Conservation (phyloP, 768 basidiomycete species). For the Mycena capillaripes region DNA sequence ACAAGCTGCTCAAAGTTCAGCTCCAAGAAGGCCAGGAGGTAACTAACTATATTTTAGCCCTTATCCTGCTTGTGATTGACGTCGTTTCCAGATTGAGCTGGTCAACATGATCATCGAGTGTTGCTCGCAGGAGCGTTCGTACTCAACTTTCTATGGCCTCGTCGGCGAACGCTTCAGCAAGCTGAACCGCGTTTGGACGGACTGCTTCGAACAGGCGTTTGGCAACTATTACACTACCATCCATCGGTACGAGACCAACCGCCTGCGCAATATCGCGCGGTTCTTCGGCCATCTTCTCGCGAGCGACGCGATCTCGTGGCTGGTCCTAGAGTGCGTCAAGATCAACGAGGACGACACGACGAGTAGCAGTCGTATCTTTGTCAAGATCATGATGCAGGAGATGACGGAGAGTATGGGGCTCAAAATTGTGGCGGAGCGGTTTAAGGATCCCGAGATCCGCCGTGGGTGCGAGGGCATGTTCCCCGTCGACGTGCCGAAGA, state of each 20-base stretch:
- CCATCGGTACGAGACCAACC: constrained; percentile 99
- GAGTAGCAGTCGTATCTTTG: constrained; percentile 94
- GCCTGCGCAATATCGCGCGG: constrained; percentile 95
- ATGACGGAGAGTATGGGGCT: constrained; percentile 96
- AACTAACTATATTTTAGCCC: constrained; percentile 45
- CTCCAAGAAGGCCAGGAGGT: constrained; percentile 96
- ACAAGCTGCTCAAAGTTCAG: constrained; percentile 96
- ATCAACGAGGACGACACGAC: constrained; percentile 99
- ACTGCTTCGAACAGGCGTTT: constrained; percentile 90
- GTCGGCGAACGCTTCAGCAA: constrained; percentile 97
- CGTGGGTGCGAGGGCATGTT: constrained; percentile 87
- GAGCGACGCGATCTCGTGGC: constrained; percentile 92
- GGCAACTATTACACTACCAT: constrained; percentile 93
- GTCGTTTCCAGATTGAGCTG: constrained; percentile 83
- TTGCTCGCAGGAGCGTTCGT: constrained; percentile 99
- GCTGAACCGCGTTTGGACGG: constrained; percentile 95
- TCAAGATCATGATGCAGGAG: constrained; percentile 97
- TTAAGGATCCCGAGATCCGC: constrained; percentile 89
- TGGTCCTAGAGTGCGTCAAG: constrained; percentile 84
- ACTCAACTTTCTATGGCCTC: constrained; percentile 97
- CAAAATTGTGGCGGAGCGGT: constrained; percentile 87
- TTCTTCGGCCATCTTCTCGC: constrained; percentile 96
- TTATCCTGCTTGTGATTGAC: background rate
- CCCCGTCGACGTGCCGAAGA: constrained; percentile 96
- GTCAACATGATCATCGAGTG: constrained; percentile 99